Conservation (phyloP, 345 rosid genomes). For the Lagerstroemia speciosa region DNA sequence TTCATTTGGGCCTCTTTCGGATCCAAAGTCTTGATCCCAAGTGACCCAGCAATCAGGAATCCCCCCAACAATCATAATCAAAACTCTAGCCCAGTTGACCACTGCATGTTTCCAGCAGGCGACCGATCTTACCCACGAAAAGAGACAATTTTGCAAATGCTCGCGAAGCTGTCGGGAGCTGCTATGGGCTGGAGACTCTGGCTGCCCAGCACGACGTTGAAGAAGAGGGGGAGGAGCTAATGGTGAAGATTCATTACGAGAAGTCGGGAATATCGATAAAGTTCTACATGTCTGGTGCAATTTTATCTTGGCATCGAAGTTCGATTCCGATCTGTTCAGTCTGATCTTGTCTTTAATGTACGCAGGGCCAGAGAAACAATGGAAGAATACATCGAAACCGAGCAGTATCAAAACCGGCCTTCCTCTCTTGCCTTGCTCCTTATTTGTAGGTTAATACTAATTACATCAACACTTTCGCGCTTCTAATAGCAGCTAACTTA, state of each 20-base stretch:
- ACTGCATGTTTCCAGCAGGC: too few species aligned
- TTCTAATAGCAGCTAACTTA: too few species aligned
- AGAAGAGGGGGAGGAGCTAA: conserved; percentile 73
- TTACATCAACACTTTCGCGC: not conserved
- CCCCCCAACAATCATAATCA: too few species aligned
- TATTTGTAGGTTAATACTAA: not conserved
- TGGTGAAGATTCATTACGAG: conserved; percentile 73
- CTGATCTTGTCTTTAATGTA: not conserved
- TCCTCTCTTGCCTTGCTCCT: not conserved
- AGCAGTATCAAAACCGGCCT: not conserved
- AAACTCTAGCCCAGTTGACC: too few species aligned
- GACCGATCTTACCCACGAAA: too few species aligned
- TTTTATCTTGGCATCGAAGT: too few species aligned
- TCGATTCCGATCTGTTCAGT: not conserved
- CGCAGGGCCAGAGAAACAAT: not conserved
- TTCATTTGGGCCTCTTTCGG: too few species aligned
- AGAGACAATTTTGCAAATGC: not conserved
- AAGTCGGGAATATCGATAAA: conserved; percentile 71
- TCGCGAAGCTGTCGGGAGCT: conserved; percentile 60
- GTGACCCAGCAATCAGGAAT: too few species aligned
- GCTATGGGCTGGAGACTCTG: conserved; percentile 52
- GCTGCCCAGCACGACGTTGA: conserved; percentile 71
- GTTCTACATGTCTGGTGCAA: too few species aligned
- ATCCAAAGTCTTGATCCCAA: too few species aligned
- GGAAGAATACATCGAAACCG: not conserved